phyloP scores from a whole-genome alignment of 1,139 yeast genomes.

The Kodamaea arcana region DNA sequence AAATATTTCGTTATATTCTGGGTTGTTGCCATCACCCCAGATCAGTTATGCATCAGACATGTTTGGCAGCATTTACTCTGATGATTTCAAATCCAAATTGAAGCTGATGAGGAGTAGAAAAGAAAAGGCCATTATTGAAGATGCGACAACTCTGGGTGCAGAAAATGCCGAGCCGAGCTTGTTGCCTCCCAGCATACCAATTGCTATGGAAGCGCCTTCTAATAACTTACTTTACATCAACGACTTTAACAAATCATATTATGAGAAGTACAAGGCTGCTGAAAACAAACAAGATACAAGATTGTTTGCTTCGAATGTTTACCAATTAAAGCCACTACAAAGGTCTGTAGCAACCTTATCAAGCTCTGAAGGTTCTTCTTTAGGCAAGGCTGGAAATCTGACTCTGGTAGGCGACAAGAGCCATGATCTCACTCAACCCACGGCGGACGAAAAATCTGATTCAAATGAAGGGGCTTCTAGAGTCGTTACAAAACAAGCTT shows the following conservation, averaged over 20 bases:
- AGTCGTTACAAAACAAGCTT: conserved; percentile 1
- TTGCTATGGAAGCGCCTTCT: not conserved
- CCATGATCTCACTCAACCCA: not conserved
- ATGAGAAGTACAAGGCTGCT: conserved; percentile 14
- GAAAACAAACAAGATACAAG: conserved; percentile 8
- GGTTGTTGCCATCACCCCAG: conserved; percentile 38
- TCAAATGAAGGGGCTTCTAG: not conserved
- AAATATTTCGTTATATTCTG: conserved; percentile 31
- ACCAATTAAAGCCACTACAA: conserved; percentile 29
- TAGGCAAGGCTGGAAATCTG: not conserved
- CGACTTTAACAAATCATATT: conserved; percentile 20
- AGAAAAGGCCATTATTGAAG: not conserved
- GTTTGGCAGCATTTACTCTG: conserved; percentile 19
- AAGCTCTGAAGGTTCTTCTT: conserved; percentile 6
- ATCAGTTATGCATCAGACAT: conserved; percentile 32
- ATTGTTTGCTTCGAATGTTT: conserved; percentile 19
- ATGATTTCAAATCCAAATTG: conserved; percentile 1
- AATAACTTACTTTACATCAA: conserved; percentile 9
- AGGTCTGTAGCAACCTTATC: conserved; percentile 28
- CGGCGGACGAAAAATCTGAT: conserved; percentile 3
- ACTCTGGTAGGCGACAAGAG: not conserved
- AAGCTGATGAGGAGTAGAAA: not conserved
- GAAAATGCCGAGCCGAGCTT: not conserved
- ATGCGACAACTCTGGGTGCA: not conserved
- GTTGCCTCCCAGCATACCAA: not conserved